phyloP scores from a whole-genome alignment of 495 filamentous ascomycete genomes.

The Aspergillus kassunensis region DNA sequence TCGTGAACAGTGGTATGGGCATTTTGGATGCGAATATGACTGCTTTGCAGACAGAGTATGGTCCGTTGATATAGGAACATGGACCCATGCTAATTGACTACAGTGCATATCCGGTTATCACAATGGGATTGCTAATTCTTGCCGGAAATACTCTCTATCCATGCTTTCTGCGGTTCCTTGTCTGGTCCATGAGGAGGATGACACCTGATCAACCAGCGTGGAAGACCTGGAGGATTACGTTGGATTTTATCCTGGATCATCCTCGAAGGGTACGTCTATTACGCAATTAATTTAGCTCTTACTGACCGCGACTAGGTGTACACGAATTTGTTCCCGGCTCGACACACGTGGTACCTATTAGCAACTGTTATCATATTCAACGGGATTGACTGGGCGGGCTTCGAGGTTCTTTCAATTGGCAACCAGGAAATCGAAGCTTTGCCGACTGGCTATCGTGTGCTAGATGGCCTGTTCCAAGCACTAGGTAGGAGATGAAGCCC shows the following conservation, averaged over 20 bases:
- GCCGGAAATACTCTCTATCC: conserved; percentile 82
- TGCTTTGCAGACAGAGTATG: conserved; percentile 38
- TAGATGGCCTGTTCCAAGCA: conserved; percentile 84
- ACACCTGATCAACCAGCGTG: conserved; percentile 42
- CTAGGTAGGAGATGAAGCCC: conserved; percentile 31
- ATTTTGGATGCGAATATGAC: conserved; percentile 79
- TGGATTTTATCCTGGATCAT: conserved; percentile 77
- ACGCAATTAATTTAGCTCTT: conserved; percentile 1
- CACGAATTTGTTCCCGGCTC: conserved; percentile 75
- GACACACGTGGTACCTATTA: conserved; percentile 77
- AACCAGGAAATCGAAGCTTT: conserved; percentile 59
- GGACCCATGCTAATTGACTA: conserved; percentile 10
- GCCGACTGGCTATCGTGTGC: conserved; percentile 54
- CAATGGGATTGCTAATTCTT: conserved; percentile 72
- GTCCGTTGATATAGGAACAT: neutral
- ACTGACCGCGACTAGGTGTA: conserved; percentile 41
- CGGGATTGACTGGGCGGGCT: conserved; percentile 74
- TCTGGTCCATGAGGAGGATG: conserved; percentile 58
- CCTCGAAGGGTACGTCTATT: conserved; percentile 55
- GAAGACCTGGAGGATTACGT: conserved; percentile 54
- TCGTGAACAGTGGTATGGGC: conserved; percentile 86
- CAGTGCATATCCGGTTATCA: conserved; percentile 63
- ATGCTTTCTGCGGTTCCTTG: conserved; percentile 70
- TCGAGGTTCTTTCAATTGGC: conserved; percentile 74
- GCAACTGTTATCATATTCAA: conserved; percentile 71